Evolutionary conservation across 2,329 filamentous ascomycete genomes (phyloP).

Genomic region (Tolypocladium guangdongense): DNA sequence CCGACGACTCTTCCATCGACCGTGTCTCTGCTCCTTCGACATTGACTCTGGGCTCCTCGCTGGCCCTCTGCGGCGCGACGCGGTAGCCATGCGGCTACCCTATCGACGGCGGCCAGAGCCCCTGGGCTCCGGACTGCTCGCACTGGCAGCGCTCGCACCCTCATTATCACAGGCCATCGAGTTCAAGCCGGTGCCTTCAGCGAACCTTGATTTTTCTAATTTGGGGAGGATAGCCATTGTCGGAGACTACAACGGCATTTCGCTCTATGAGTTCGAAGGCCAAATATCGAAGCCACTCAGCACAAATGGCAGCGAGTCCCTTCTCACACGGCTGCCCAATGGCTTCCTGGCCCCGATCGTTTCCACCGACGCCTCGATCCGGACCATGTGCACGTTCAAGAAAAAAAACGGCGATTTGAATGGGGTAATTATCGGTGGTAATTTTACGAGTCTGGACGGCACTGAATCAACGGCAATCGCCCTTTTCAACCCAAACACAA

Average conservation of each 20-base stretch:
- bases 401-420: slow-evolving; percentile 52
- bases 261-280: slow-evolving; percentile 74
- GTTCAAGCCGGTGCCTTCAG: slow-evolving; percentile 51
- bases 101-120: slow-evolving; percentile 26
- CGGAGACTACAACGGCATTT: slow-evolving; percentile 86
- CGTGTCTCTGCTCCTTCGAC: not conserved
- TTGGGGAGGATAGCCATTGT: slow-evolving; percentile 77
- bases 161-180: slow-evolving; percentile 38
- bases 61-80: slow-evolving; percentile 6
- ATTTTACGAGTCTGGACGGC: slow-evolving; percentile 84
- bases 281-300: slow-evolving; percentile 59
- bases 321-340: slow-evolving; percentile 76
- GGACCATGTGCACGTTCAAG: slow-evolving; percentile 75
- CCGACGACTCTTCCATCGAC: not conserved
- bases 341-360: slow-evolving; percentile 67
- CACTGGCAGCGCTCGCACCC: slow-evolving; percentile 28
- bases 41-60: not conserved
- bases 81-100: slow-evolving; percentile 36
- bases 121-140: slow-evolving; percentile 21
- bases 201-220: slow-evolving; percentile 66
- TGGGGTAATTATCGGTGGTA: slow-evolving; percentile 81
- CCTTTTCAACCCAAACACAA: slow-evolving; percentile 64
- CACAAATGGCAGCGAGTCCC: slow-evolving; percentile 68
- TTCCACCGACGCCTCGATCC: slow-evolving; percentile 72
- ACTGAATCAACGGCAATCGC: slow-evolving; percentile 69